Evolutionary conservation across 1,284 basidiomycete genomes (phyloP).

Genomic region (Fomitopsis palustris): DNA sequence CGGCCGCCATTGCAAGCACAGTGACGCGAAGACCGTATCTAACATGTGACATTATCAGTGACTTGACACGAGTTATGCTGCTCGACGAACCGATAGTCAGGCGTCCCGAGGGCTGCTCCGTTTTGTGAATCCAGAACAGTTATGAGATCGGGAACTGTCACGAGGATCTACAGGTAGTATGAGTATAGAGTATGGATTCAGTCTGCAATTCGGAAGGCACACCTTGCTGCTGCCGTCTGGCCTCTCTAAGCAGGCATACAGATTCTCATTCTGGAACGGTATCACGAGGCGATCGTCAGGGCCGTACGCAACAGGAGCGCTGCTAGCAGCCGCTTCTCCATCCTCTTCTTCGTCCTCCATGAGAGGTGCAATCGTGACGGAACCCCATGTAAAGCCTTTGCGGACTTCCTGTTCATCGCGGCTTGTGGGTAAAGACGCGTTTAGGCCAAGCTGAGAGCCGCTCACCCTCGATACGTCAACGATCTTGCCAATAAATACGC

Average conservation of each 20-base stretch:
- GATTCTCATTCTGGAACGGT: conserved; percentile 60
- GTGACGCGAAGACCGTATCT: conserved; percentile 54
- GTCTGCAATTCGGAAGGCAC: not conserved
- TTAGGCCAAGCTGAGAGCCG: not conserved
- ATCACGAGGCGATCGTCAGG: conserved; percentile 31
- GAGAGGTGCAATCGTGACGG: conserved; percentile 43
- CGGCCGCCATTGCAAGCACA: conserved; percentile 52
- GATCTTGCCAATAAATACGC: conserved; percentile 54
- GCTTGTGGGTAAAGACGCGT: not conserved
- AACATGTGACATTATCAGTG: conserved; percentile 17
- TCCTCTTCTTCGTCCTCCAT: conserved; percentile 44
- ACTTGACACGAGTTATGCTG: not conserved
- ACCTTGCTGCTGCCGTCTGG: conserved; percentile 31
- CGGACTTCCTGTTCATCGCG: conserved; percentile 22
- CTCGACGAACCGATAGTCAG: conserved; percentile 32
- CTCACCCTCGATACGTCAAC: conserved; percentile 41
- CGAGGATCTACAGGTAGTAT: conserved; percentile 26
- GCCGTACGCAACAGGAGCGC: conserved; percentile 12
- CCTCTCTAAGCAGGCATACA: conserved; percentile 41
- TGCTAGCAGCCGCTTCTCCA: conserved; percentile 1
- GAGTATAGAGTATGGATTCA: not conserved
- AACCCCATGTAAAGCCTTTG: conserved; percentile 38
- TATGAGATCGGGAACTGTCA: conserved; percentile 55
- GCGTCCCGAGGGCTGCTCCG: conserved; percentile 51
- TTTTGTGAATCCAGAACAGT: conserved; percentile 53